Evolutionary conservation across 192 early-diverging fungal genomes (phyloP), one percentile per base, ranked within the genome.

Genomic region (Paraglomus brasilianum): DNA sequence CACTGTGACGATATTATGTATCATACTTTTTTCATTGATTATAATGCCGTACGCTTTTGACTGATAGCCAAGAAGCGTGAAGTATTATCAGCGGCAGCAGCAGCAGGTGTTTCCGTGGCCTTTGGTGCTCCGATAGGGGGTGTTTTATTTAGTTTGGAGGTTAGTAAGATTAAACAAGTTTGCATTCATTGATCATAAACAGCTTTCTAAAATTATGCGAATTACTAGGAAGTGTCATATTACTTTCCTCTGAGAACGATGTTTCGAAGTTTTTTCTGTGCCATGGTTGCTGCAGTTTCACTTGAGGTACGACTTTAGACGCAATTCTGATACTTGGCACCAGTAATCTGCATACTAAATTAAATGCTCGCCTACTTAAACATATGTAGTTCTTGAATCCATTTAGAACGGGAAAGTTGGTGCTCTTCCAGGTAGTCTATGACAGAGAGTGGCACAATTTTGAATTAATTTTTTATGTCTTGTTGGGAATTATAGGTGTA

Each of bases 81-180:
- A 76, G 93, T 97, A 50, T 75, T 98, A 57, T 95, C 94, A 2
- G 96, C 95, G 10, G 86, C 94, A 0, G 88, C 94, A 2, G 94
- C 95, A 9, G 92, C 95, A 4, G 96, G 96, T 46, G 90, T 98
- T 8, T 88, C 92, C 30, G 93, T 95, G 19, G 96, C 96, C 0
- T 98, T 98, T 79, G 96, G 95, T 22, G 92, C 95, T 1, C 96
- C 96, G 0, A 95, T 98, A 69, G 96, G 96, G 44, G 96, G 95
- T 5, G 95, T 97, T 13, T 78, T 98, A 59, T 96, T 97, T 71
- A 91, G 91, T 36, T 78, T 98, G 19, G 96, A 98, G 71, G 66
- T 68, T 22, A 22, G n/a, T 78, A 80, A 70, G 83, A 38, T 72
- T 72, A 45, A 83, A 80, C 30, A 38, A 43, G 47, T 22, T 49